Base-by-base conservation (phyloP, 495 filamentous ascomycete species). In the Xylaria venustula region DNA sequence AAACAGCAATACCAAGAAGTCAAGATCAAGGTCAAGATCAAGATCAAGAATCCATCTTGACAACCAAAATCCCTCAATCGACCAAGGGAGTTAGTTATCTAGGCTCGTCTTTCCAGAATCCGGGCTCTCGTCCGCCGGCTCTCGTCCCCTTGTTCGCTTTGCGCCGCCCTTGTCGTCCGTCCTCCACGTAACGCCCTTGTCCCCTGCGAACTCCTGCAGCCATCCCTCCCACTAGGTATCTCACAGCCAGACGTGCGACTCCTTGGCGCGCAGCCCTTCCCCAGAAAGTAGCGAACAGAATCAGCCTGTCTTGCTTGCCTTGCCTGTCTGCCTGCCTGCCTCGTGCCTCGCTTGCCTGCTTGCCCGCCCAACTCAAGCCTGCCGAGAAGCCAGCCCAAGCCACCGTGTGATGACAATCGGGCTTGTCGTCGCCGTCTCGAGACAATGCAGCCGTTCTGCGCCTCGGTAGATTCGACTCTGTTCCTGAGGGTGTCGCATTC, bases 401-500 rank as follows among this genome's bases (percentile, higher is more conserved):
- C 42, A 14, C 25, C n/a, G 50, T 53, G 58, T 30, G 40, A 61
- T 54, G 58, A 61, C 50, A 41, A 28, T 50, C 60, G 68, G 57
- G 44, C 66, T 61, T 64, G 60, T 54, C 60, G 57, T 64, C 56
- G 63, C 64, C 65, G 68, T 64, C 63, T 70, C 68, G 76, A 73
- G 70, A 81, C 73, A 64, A 81, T 80, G 79, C 80, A 73, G 77
- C 76, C 67, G 76, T 67, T 61, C 49, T 41, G 71, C 64, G 67
- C 69, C 65, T 73, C 69, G 65, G 64, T 52, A 64, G 53, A 64
- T 62, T 65, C 63, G 69, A 66, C 69, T 66, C 64, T 69, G 67
- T 64, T 64, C 67, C 63, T 65, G 58, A 67, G 62, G 67, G 69
- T 69, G 67, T 65, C 66, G 63, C 69, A 61, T 64, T 55, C 60